Conservation (phyloP, 805 yeast genomes). For the Zygotorulaspora danielsina region DNA sequence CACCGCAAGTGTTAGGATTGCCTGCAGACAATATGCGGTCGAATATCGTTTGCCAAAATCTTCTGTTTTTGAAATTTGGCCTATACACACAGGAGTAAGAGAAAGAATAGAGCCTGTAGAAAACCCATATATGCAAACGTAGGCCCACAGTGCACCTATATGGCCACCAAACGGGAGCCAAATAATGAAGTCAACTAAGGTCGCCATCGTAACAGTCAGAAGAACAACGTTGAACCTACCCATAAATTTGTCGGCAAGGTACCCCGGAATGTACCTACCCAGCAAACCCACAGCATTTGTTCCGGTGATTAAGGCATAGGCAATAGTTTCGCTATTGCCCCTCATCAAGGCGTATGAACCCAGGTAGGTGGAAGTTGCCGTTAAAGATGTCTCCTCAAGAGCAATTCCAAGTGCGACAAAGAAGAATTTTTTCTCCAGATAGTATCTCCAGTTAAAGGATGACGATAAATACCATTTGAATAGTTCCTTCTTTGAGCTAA, state of each 20-base stretch:
- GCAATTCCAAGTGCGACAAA: slow-evolving; percentile 43
- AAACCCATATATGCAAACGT: slow-evolving; percentile 50
- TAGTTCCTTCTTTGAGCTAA: slow-evolving; percentile 37
- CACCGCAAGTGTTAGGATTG: slow-evolving; percentile 46
- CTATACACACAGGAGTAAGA: slow-evolving; percentile 55
- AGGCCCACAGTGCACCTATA: slow-evolving; percentile 40
- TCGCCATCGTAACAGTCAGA: slow-evolving; percentile 35
- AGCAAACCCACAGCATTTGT: slow-evolving; percentile 44
- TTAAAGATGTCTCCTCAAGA: slow-evolving; percentile 44
- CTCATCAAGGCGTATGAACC: slow-evolving; percentile 50
- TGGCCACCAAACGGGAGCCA: slow-evolving; percentile 44
- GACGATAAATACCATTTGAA: slow-evolving; percentile 29
- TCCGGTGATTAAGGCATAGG: slow-evolving; percentile 47
- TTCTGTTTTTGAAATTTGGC: slow-evolving; percentile 52
- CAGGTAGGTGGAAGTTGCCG: slow-evolving; percentile 46
- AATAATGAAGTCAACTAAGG: slow-evolving; percentile 35
- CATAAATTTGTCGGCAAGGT: slow-evolving; percentile 40
- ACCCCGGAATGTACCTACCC: slow-evolving; percentile 46
- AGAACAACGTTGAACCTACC: slow-evolving; percentile 54
- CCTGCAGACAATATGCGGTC: slow-evolving; percentile 53
- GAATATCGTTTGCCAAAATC: slow-evolving; percentile 55
- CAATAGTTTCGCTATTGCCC: slow-evolving; percentile 42
- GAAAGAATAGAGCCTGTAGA: slow-evolving; percentile 54
- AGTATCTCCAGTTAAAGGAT: slow-evolving; percentile 34
- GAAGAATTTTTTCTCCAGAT: slow-evolving; percentile 43